These are phyloP conservation scores for Melampsora americana DNA, from an alignment of 1,284 basidiomycete species.

Conservation along the genomic window DNA sequence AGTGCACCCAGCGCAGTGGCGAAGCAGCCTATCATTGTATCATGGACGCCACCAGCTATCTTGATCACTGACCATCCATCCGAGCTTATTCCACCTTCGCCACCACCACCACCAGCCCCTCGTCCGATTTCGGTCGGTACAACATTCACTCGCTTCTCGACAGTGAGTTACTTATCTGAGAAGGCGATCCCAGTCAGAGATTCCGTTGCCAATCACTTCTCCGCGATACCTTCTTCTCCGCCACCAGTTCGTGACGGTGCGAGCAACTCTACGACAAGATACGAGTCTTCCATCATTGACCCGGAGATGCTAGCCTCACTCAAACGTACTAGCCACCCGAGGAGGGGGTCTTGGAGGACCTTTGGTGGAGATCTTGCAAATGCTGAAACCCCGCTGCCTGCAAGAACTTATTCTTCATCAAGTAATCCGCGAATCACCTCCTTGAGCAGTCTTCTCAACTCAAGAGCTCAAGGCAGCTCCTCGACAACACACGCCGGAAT, in stretches of 20 bases:
- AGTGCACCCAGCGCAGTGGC: background rate
- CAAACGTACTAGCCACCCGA: background rate
- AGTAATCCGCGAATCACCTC: slow-evolving; percentile 30
- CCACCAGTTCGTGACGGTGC: background rate
- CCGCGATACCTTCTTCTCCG: background rate
- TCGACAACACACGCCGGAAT: slow-evolving; percentile 3
- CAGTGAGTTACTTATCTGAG: slow-evolving; percentile 9
- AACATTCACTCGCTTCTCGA: slow-evolving; percentile 24
- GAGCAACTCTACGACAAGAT: background rate
- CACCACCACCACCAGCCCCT: slow-evolving; percentile 17
- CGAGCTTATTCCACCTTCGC: slow-evolving; percentile 42
- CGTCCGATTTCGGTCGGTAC: slow-evolving; percentile 29
- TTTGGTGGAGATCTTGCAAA: background rate
- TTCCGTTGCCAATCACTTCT: background rate
- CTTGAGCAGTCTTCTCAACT: slow-evolving; percentile 21
- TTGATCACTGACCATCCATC: slow-evolving; percentile 43
- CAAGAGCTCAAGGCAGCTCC: slow-evolving; percentile 14
- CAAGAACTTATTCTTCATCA: slow-evolving; percentile 7
- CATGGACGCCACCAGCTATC: slow-evolving; percentile 32
- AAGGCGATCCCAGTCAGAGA: background rate
- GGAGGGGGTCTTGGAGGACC: background rate
- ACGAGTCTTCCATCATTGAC: background rate
- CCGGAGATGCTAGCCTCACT: background rate
- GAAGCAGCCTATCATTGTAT: slow-evolving; percentile 23
- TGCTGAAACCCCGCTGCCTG: background rate